Percentiles rank a stretch among this genome's conserved stretches.
Evolutionary conservation across 768 basidiomycete genomes (phyloP).

Genomic region (Pleurotus tuoliensis): DNA sequence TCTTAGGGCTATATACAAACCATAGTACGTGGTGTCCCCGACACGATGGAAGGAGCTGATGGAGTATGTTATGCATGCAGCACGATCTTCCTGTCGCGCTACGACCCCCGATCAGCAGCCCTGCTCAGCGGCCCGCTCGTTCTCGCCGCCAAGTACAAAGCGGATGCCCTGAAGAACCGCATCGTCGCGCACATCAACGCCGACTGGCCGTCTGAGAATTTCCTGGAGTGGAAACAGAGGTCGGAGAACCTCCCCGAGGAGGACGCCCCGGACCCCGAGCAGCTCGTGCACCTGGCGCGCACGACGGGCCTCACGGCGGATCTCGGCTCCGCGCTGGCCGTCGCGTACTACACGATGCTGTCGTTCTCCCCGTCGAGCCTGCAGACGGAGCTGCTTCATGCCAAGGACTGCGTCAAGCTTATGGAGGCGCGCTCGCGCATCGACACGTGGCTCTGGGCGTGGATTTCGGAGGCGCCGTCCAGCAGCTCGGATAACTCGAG

Average conservation of each 20-base stretch:
- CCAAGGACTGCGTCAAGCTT: too few relatives aligned
- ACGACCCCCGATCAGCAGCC: background rate
- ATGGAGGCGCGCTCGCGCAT: too few relatives aligned
- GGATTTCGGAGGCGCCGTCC: too few relatives aligned
- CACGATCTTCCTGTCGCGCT: background rate
- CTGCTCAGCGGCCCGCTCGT: background rate
- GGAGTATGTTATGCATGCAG: background rate
- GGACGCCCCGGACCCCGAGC: background rate
- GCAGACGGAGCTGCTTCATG: too few relatives aligned
- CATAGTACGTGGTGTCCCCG: background rate
- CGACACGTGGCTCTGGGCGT: too few relatives aligned
- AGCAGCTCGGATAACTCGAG: too few relatives aligned
- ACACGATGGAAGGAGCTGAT: too few relatives aligned
- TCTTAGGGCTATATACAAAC: background rate
- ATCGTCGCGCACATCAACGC: constrained; percentile 1
- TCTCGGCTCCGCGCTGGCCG: background rate
- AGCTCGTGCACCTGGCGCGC: background rate
- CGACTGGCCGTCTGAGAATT: background rate
- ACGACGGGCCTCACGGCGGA: background rate
- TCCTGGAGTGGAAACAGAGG: background rate
- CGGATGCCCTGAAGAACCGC: background rate
- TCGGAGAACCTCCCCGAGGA: background rate
- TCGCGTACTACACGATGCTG: background rate
- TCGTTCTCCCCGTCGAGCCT: background rate
- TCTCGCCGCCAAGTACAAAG: constrained; percentile 9